These are phyloP conservation scores for Trichoderma sp. DNA, from an alignment of 2,329 filamentous ascomycete species.

Conservation along the genomic window DNA sequence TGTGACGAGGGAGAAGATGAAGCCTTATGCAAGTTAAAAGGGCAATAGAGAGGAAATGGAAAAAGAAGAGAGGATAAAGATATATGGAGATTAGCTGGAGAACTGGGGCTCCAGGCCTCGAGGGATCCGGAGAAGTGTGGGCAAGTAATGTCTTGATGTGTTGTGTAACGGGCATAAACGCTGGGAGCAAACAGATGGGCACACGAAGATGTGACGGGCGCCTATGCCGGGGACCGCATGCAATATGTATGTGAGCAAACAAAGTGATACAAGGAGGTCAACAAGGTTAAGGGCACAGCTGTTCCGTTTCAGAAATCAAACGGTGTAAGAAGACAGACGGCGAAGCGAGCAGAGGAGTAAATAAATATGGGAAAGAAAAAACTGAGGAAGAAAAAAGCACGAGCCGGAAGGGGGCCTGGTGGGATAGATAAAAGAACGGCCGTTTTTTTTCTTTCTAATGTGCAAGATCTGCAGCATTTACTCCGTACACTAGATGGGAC, in stretches of 20 bases:
- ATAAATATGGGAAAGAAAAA: neutral
- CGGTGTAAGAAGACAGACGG: neutral
- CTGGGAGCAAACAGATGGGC: neutral
- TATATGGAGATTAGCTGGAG: neutral
- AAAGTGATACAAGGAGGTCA: slow-evolving; percentile 10
- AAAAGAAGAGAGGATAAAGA: neutral
- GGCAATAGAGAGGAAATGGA: neutral
- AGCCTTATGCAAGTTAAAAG: neutral
- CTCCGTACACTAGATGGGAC: neutral
- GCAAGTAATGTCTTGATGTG: neutral
- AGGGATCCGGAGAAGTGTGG: neutral
- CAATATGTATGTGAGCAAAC: neutral
- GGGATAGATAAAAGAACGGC: slow-evolving; percentile 19
- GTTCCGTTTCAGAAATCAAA: slow-evolving; percentile 15
- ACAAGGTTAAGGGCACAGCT: slow-evolving; percentile 8
- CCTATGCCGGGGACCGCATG: neutral
- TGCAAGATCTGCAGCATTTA: slow-evolving; percentile 13
- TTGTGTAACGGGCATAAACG: neutral
- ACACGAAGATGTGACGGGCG: slow-evolving; percentile 3
- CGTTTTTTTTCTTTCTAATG: neutral
- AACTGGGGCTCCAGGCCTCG: slow-evolving; percentile 8
- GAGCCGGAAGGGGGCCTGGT: neutral
- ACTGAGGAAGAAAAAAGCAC: neutral
- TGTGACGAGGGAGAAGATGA: neutral
- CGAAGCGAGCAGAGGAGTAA: neutral